A percentile compares a stretch with the other conserved stretches of the same genome.
Conservation (phyloP, 129 eudicot genomes). For the Rutidosis leptorrhynchoides region DNA sequence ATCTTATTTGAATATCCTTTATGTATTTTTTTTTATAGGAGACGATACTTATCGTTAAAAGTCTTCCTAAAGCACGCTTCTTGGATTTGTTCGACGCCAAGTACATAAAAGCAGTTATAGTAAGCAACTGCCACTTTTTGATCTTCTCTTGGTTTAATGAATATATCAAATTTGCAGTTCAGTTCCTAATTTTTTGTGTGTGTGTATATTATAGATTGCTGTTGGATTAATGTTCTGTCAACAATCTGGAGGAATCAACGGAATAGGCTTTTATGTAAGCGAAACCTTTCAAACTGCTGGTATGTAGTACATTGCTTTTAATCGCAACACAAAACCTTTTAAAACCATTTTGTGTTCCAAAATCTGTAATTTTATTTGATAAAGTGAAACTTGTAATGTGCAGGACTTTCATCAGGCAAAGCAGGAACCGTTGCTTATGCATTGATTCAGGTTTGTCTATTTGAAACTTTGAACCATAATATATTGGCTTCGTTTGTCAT, state of each 20-base stretch:
- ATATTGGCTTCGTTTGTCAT: background rate
- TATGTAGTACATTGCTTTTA: slow-evolving; percentile 19
- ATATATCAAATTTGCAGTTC: background rate
- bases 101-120: slow-evolving; percentile 65
- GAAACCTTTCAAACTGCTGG: slow-evolving; percentile 79
- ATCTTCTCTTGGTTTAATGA: background rate
- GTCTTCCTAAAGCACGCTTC: slow-evolving; percentile 53
- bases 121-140: slow-evolving; percentile 34
- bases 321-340: too few species aligned
- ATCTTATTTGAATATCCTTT: background rate
- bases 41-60: slow-evolving; percentile 43
- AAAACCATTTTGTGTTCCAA: background rate
- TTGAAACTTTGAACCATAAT: background rate
- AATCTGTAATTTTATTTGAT: background rate
- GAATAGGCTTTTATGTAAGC: slow-evolving; percentile 75
- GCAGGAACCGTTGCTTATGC: slow-evolving; percentile 72
- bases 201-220: slow-evolving; percentile 54
- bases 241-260: slow-evolving; percentile 84
- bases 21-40: slow-evolving; percentile 40
- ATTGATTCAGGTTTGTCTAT: slow-evolving; percentile 54
- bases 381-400: slow-evolving; percentile 10
- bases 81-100: slow-evolving; percentile 54
- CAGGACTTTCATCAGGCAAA: slow-evolving; percentile 71
- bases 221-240: slow-evolving; percentile 87
- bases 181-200: background rate